Conservation (phyloP, 441 rosid species). For the Theobroma grandiflorum region DNA sequence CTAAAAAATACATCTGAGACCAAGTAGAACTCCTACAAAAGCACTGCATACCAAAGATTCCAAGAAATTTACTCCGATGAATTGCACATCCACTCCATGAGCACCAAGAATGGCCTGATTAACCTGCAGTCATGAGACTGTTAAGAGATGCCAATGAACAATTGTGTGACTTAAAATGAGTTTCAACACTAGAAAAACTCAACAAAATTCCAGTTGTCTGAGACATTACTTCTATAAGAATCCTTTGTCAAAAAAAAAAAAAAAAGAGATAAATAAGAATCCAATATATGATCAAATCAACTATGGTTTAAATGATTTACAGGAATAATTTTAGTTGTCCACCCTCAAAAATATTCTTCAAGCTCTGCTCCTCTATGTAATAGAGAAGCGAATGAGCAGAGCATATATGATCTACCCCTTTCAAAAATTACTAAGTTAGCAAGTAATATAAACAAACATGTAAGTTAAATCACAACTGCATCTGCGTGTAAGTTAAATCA, state of each 20-base stretch:
- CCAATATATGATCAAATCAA: not conserved
- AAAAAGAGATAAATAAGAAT: not conserved
- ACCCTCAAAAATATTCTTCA: slow-evolving; percentile 15
- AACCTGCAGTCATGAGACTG: slow-evolving; percentile 58
- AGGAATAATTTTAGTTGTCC: not conserved
- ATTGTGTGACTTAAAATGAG: slow-evolving; percentile 22
- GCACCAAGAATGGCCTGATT: slow-evolving; percentile 82
- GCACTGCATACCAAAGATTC: slow-evolving; percentile 78
- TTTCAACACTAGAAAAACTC: slow-evolving; percentile 11
- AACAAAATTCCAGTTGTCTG: not conserved
- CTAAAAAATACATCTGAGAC: slow-evolving; percentile 29
- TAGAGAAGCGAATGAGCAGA: not conserved
- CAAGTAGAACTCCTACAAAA: slow-evolving; percentile 29
- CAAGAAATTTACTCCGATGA: slow-evolving; percentile 80
- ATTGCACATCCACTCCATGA: slow-evolving; percentile 85
- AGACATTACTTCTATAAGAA: not conserved
- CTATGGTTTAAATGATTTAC: not conserved
- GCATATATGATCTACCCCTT: slow-evolving; percentile 7
- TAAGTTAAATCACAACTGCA: not conserved
- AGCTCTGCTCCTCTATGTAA: slow-evolving; percentile 2
- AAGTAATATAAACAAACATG: slow-evolving; percentile 8
- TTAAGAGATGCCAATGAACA: slow-evolving; percentile 32
- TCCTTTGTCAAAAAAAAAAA: not conserved
- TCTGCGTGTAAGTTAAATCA: slow-evolving; percentile 13
- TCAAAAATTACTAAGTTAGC: slow-evolving; percentile 2